Evolutionary conservation across 108 stramenopile species (phyloP), one percentile per base, ranked within the genome.

Genomic region (Discostella pseudostelligera): DNA sequence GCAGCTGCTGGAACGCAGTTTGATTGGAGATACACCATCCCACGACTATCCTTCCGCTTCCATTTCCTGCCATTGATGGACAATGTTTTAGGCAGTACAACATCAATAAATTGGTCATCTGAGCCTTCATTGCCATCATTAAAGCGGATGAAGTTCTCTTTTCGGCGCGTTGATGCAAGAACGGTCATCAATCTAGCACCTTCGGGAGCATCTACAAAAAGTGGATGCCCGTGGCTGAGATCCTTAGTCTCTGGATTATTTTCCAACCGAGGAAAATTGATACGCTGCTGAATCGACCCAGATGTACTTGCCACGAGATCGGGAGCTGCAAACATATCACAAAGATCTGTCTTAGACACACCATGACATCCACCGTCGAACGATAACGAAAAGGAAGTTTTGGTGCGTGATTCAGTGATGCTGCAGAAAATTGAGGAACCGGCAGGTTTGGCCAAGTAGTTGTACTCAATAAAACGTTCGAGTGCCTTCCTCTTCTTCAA

Each of bases 161-260:
- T 70, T 35, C 91, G 42, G 25, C 81, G 76, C 20, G 70, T 79
- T 1, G 85, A 88, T 39, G 89, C 89, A 47, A 93, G 47, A n/a
- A 85, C 78, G 10, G 72, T 63, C 61, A 90, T 48, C 14, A 93
- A 12, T 51, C 87, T 60, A 40, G 87, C 88, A 11, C 85, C 87
- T 67, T 93, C 92, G 0, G 89, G 87, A n/a, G 80, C 78, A 61
- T 86, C 80, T 13, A 72, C 21, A 22, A 88, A 61, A 2, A 93
- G 71, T 50, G 87, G 84, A 19, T 56, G 60, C 6, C 53, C 3
- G 19, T 24, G n/a, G 37, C 4, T 36, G 14, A 25, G 7, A 1
- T 12, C 39, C 28, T 53, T 26, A 16, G 29, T 40, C 6, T 42
- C 55, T 14, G 9, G 22, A 17, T 45, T 44, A 21, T 7, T 43